Base-by-base conservation (phyloP, 139 green algal genomes). In the Chlamydomonas sphaeroides region DNA sequence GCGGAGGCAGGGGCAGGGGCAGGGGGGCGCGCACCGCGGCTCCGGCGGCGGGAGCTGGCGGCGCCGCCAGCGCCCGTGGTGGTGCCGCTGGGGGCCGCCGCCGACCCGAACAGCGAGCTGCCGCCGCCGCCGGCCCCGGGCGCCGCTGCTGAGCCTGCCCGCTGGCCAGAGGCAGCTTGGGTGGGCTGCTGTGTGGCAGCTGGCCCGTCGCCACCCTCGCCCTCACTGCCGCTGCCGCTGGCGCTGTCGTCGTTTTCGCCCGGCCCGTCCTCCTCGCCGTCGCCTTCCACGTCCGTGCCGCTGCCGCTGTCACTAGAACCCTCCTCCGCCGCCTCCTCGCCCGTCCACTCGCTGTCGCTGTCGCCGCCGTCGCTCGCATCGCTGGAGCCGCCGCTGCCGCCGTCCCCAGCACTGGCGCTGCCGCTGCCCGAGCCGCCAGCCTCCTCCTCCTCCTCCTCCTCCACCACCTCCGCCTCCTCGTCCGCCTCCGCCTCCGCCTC, bases 61-160 rank as follows among this genome's bases (percentile, higher is more conserved):
- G 21, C 75, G 41, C 53, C 32, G 21, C 25, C 35, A 21, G 63
- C 41, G 25, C 62, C 71, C 65, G 53, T 39, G 45, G 62, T 28
- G 62, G 32, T 1, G 41, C 63, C 28, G 48, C 66, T 5, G 2
- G 42, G 1, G 26, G 21, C 42, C 39, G 57, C 6, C 41, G 45
- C 45, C 39, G 25, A n/a, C 51, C 71, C 71, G 18, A 77, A 77
- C 69, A 77, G 57, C 0, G 45, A 77, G 7, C 69, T 48, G 69
- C 66, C 36, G 66, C 30, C 61, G 28, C 61, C 30, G 61, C 17
- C 61, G 30, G 4, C 17, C 4, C 61, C 61, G 26, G 61, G 26
- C 61, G 28, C 26, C 4, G 30, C 33, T 15, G 30, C 61, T 7
- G 32, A 20, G 36, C 36, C 20, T 1, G 36, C 66, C 21, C 66